phyloP scores from a whole-genome alignment of 768 basidiomycete genomes.

The Fomitopsis pulvina region DNA sequence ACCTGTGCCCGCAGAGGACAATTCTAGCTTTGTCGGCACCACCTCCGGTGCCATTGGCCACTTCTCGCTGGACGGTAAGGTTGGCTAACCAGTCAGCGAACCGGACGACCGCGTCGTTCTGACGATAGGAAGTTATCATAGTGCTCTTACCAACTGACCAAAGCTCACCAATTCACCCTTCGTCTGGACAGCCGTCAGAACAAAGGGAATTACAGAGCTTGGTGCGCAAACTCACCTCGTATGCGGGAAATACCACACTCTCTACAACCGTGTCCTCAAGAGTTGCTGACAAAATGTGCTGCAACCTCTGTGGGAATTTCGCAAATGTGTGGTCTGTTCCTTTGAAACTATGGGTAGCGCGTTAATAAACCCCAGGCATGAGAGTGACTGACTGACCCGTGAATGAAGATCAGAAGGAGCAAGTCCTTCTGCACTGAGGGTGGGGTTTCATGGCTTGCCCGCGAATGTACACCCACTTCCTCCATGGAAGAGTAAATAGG shows the following conservation, averaged over 20 bases:
- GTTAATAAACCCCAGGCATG: background rate
- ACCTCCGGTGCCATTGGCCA: slow-evolving; percentile 65
- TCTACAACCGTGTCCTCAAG: slow-evolving; percentile 54
- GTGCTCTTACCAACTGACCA: slow-evolving; percentile 7
- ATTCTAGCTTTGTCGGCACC: slow-evolving; percentile 70
- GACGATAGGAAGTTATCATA: background rate
- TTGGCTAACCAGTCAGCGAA: slow-evolving; percentile 93
- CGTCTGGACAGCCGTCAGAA: slow-evolving; percentile 41
- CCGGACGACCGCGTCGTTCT: slow-evolving; percentile 76
- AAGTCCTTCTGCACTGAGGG: slow-evolving; percentile 29
- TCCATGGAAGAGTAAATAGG: too few species aligned
- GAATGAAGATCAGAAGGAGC: slow-evolving; percentile 70
- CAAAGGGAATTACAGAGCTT: background rate
- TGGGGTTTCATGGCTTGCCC: background rate
- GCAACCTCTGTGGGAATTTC: slow-evolving; percentile 72
- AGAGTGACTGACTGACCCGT: slow-evolving; percentile 47
- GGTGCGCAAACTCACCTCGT: slow-evolving; percentile 49
- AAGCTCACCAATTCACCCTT: slow-evolving; percentile 77
- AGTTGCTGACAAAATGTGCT: slow-evolving; percentile 68
- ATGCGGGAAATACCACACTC: slow-evolving; percentile 80
- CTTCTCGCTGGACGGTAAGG: slow-evolving; percentile 82
- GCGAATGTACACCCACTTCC: background rate
- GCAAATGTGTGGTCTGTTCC: slow-evolving; percentile 67
- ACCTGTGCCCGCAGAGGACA: slow-evolving; percentile 89
- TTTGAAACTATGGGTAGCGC: slow-evolving; percentile 35